Percentiles rank a stretch among this genome's conserved stretches.
Evolutionary conservation across 805 yeast genomes (phyloP).

Genomic region (Tanozyma kutaoensis): DNA sequence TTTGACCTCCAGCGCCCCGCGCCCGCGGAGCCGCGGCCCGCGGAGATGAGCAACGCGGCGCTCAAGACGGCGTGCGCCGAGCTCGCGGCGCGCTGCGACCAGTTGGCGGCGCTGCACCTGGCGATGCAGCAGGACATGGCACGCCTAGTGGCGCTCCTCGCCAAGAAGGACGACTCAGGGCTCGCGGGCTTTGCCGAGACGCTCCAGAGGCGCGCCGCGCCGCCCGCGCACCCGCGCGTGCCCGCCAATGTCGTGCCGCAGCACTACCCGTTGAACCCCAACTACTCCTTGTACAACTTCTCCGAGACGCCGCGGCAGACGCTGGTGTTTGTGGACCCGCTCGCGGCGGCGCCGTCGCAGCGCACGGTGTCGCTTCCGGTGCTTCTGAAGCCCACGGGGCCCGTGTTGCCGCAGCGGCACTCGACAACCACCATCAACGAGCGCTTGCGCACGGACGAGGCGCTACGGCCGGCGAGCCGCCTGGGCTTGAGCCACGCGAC

Average conservation of each 20-base stretch:
- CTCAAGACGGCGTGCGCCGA: conserved; percentile 29
- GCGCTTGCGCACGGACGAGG: no score
- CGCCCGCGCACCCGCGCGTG: conserved; percentile 9
- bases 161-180: conserved; percentile 9
- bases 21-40: conserved; percentile 3
- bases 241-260: conserved; percentile 17
- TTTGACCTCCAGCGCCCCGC: conserved; percentile 2
- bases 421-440: no score
- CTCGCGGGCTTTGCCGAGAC: neutral
- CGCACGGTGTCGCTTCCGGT: neutral
- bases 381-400: neutral
- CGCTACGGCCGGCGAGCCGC: no score
- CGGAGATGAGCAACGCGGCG: conserved; percentile 25
- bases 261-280: conserved; percentile 21
- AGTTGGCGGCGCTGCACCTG: conserved; percentile 32
- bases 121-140: conserved; percentile 41
- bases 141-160: conserved; percentile 33
- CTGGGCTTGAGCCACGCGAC: no score
- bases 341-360: conserved; percentile 1
- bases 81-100: conserved; percentile 32
- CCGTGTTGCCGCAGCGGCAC: no score
- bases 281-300: conserved; percentile 15
- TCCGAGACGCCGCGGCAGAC: conserved; percentile 19
- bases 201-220: conserved; percentile 3
- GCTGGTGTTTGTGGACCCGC: conserved; percentile 26